Base-by-base conservation (phyloP, 2,329 filamentous ascomycete species). In the Fusarium sp. region DNA sequence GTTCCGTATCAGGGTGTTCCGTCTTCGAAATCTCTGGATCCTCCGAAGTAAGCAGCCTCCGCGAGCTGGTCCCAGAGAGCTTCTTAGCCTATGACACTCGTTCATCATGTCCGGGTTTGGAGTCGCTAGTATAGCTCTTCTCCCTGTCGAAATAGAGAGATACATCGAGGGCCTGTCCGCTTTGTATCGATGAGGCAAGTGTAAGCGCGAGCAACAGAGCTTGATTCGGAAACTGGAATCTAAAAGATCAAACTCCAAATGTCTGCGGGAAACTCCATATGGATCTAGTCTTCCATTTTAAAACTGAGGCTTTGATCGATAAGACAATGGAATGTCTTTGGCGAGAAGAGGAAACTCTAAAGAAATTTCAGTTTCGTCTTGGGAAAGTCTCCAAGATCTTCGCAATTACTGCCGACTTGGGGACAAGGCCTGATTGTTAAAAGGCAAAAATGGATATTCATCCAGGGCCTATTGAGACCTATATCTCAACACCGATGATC, bases 51-150 rank as follows among this genome's bases (percentile, higher is more conserved):
- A 15, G 7, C 35, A 36, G 13, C 35, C 14, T 36, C 35, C 4
- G 13, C 14, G 17, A 15, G 35, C 14, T 36, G 35, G 35, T 5
- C 35, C 35, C 14, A 36, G 7, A 14, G 35, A 2, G 17, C 35
- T 36, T 36, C 35, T 36, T 15, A 15, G 14, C 35, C 35, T 36
- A 15, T 15, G 35, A 15, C 44, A 3, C 7, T 33, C 17, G 6
- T 53, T 14, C 39, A 25, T 10, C 2, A 69, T 72, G 55, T 73
- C 65, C n/a, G 62, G 65, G 1, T 25, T 72, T 14, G 62, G 72
- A 7, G 33, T 64, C 22, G 55, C 47, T 0, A 62, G 65, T 2
- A 7, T 73, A 11, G 65, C 65, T 10, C 33, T 70, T 0, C 29
- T 70, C 0, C 22, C 67, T 7, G 31, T 62, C 2, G n/a, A 46